Base-by-base conservation (phyloP, 2,329 filamentous ascomycete species). In the Chrysoporthe cubensis region DNA sequence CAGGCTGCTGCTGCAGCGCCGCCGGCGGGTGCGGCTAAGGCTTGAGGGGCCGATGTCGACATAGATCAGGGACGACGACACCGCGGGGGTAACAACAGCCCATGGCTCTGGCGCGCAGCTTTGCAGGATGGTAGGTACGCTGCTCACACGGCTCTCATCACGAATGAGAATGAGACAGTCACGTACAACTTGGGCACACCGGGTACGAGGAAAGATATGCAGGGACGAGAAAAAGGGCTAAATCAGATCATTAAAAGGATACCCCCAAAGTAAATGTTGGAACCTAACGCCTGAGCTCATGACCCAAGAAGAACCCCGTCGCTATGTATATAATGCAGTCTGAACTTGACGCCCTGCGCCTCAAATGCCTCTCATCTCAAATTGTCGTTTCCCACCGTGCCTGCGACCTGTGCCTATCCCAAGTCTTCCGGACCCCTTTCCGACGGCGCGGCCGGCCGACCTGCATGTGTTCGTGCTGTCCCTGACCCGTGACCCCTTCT, bases 1-100 rank as follows among this genome's bases (percentile, higher is more conserved):
- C 75, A 74, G 16, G 74, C 72, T 42, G 72, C 73, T 16, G 78
- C 76, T 6, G 52, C 52, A 14, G 75, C 75, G 26, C 74, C 72
- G 65, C 70, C 71, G 58, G 70, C 69, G 9, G 72, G 66, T 18
- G 40, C 59, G 50, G 59, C 56, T 1, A 70, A 71, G 66, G 74
- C 73, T 73, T 81, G 72, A 77, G 72, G 34, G 74, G 76, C 62
- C 72, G 18, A 7, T 16, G 21, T 2, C 21, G 48, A 37, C 26
- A 56, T 56, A 32, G 34, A 56, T 7, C 52, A 37, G 32, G 14
- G 7, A 14, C 16, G 11, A 2, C 9, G 54, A 40, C 40, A 32
- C 13, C 34, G 13, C 9, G 21, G 18, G 56, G 13, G 16, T 3
- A 42, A 9, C 5, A 9, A 16, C 18, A n/a, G 56, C 16, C 34